A percentile compares a stretch with the other conserved stretches of the same genome.
These are phyloP conservation scores for Cyphellophora attinorum DNA, from an alignment of 2,329 filamentous ascomycete genomes.

Conservation along the genomic window DNA sequence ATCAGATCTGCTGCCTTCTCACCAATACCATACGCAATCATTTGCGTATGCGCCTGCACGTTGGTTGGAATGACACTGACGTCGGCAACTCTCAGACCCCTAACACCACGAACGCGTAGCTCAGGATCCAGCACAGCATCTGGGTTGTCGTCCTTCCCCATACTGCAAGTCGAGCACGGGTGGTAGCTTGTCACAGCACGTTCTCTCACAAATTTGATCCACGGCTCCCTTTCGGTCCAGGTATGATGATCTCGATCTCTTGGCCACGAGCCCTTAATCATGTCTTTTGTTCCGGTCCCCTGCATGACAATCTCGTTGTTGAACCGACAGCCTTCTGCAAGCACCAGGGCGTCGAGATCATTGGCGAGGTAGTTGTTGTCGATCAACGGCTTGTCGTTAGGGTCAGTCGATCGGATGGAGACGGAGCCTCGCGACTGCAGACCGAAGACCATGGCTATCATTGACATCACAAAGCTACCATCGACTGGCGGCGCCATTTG, in stretches of 20 bases:
- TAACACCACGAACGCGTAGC: slow-evolving; percentile 42
- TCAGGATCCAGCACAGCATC: slow-evolving; percentile 43
- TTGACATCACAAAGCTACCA: slow-evolving; percentile 5
- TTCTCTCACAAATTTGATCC: slow-evolving; percentile 47
- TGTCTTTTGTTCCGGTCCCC: slow-evolving; percentile 46
- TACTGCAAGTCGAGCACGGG: slow-evolving; percentile 46
- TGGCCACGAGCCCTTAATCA: slow-evolving; percentile 53
- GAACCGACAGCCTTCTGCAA: slow-evolving; percentile 35
- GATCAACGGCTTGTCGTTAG: slow-evolving; percentile 15
- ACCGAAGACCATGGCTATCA: slow-evolving; percentile 19
- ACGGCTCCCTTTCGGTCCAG: slow-evolving; percentile 45
- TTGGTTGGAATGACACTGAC: slow-evolving; percentile 43
- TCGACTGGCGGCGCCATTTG: slow-evolving; percentile 18
- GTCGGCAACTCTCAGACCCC: slow-evolving; percentile 43
- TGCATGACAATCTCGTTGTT: slow-evolving; percentile 51
- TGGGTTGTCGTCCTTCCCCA: slow-evolving; percentile 39
- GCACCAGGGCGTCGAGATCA: slow-evolving; percentile 4
- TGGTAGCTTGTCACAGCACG: slow-evolving; percentile 53
- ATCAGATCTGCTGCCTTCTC: slow-evolving; percentile 45
- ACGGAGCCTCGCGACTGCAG: slow-evolving; percentile 21
- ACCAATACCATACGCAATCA: slow-evolving; percentile 48
- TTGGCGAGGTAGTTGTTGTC: slow-evolving; percentile 7
- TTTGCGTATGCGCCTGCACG: slow-evolving; percentile 44
- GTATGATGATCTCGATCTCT: slow-evolving; percentile 38
- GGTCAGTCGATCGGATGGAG: slow-evolving; percentile 13